A percentile compares a stretch with the other conserved stretches of the same genome.
These are phyloP conservation scores for Metschnikowia amazonensis DNA, from an alignment of 805 yeast genomes.

Conservation along the genomic window DNA sequence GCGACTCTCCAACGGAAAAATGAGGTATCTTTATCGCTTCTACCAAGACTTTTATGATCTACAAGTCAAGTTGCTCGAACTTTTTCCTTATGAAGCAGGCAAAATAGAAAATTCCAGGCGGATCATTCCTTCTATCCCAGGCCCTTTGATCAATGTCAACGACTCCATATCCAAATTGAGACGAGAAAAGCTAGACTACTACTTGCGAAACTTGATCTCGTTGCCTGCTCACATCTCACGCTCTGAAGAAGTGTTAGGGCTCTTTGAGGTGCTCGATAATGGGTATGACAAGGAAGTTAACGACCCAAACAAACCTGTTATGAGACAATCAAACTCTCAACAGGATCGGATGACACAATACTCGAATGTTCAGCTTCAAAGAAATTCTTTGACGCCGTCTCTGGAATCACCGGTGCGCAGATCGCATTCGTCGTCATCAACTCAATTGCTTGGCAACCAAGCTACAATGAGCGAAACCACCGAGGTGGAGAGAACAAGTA, in stretches of 20 bases:
- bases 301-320: slow-evolving; percentile 32
- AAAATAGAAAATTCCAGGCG: slow-evolving; percentile 72
- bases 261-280: slow-evolving; percentile 62
- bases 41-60: slow-evolving; percentile 96
- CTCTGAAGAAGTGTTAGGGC: slow-evolving; percentile 59
- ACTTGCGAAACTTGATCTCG: slow-evolving; percentile 53
- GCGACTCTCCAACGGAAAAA: slow-evolving; percentile 61
- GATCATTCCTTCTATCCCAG: slow-evolving; percentile 90
- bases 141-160: slow-evolving; percentile 88
- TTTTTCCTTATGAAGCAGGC: slow-evolving; percentile 92
- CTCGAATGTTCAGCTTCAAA: slow-evolving; percentile 29
- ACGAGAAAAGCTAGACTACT: slow-evolving; percentile 51
- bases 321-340: slow-evolving; percentile 42
- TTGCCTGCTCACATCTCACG: slow-evolving; percentile 76
- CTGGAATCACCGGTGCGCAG: slow-evolving; percentile 20
- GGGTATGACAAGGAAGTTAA: slow-evolving; percentile 56
- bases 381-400: slow-evolving; percentile 29
- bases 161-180: slow-evolving; percentile 59
- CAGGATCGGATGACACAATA: slow-evolving; percentile 53
- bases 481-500: slow-evolving; percentile 21
- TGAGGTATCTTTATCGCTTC: slow-evolving; percentile 73
- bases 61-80: slow-evolving; percentile 76
- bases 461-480: neutral
- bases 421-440: slow-evolving; percentile 21
- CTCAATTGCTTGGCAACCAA: slow-evolving; percentile 17